phyloP scores from a whole-genome alignment of 1,284 basidiomycete genomes.

The Athelia sp. region DNA sequence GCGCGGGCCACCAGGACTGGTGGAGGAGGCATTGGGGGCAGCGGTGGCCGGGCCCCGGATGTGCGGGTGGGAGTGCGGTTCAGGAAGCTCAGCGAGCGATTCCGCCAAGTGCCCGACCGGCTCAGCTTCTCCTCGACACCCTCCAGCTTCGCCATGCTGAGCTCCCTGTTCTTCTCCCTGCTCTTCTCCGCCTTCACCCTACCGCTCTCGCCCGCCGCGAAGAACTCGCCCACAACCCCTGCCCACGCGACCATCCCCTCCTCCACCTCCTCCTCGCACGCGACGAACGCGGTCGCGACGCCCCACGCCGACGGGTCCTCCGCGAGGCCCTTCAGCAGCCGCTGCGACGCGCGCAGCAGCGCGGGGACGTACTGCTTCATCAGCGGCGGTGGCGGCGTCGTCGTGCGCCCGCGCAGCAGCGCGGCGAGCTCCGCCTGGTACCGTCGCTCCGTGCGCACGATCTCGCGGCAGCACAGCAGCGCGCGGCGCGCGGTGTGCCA shows the following conservation, averaged over 20 bases:
- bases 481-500: conserved; percentile 55
- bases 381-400: conserved; percentile 42
- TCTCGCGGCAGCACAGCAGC: conserved; percentile 54
- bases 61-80: no score
- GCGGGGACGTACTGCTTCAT: conserved; percentile 47
- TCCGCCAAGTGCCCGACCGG: conserved; percentile 14
- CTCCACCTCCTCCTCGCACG: conserved; percentile 48
- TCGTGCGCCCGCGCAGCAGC: conserved; percentile 28
- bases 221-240: conserved; percentile 54
- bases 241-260: conserved; percentile 58
- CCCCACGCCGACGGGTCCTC: conserved; percentile 59
- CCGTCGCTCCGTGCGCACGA: conserved; percentile 60
- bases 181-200: conserved; percentile 7
- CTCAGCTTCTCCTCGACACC: conserved; percentile 8
- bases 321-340: conserved; percentile 41
- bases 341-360: conserved; percentile 43
- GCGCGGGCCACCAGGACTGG: conserved; percentile 4
- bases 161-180: conserved; percentile 11
- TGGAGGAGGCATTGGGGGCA: no score
- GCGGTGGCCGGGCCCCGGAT: no score
- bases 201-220: conserved; percentile 23
- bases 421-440: conserved; percentile 49
- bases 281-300: conserved; percentile 54
- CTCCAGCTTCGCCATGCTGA: conserved; percentile 14
- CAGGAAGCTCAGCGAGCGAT: conserved; percentile 17